Conservation (phyloP, 129 eudicot species). For the Calendula officinalis region DNA sequence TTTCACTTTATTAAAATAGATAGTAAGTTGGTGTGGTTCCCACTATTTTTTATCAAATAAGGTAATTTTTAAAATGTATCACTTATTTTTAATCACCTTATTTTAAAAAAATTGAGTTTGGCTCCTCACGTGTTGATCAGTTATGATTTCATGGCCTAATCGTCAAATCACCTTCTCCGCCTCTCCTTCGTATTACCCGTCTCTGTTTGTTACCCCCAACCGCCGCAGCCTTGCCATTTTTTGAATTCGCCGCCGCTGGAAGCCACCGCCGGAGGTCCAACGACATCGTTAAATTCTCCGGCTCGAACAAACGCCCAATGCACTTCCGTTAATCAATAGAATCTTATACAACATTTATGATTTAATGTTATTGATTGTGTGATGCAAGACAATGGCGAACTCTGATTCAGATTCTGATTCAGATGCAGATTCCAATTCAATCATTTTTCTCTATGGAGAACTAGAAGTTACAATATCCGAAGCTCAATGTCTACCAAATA, state of each 20-base stretch:
- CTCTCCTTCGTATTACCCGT: constrained; percentile 6
- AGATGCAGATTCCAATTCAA: constrained; percentile 13
- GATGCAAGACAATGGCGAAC: constrained; percentile 1
- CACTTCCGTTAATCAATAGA: not conserved
- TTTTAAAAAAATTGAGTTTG: not conserved
- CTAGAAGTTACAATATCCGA: constrained; percentile 59
- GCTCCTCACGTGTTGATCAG: constrained; percentile 18
- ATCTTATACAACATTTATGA: not conserved
- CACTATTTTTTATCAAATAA: no score
- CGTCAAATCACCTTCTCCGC: constrained; percentile 22
- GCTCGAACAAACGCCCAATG: constrained; percentile 5
- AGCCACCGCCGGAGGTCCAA: constrained; percentile 31
- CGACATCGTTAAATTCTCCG: constrained; percentile 14
- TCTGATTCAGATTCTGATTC: constrained; percentile 20
- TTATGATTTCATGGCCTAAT: constrained; percentile 12
- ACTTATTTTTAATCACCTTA: no score
- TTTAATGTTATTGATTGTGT: not conserved
- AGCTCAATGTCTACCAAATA: constrained; percentile 66
- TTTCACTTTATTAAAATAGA: no score
- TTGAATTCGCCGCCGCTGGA: constrained; percentile 28
- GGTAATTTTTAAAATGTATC: no score
- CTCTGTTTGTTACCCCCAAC: constrained; percentile 12
- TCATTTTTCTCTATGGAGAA: constrained; percentile 60
- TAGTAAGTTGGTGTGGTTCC: no score
- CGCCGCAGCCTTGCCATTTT: constrained; percentile 20